Evolutionary conservation across 179 eudicot genomes (phyloP), one percentile per base, ranked within the genome.

Genomic region (Sideroxylon spinosum): DNA sequence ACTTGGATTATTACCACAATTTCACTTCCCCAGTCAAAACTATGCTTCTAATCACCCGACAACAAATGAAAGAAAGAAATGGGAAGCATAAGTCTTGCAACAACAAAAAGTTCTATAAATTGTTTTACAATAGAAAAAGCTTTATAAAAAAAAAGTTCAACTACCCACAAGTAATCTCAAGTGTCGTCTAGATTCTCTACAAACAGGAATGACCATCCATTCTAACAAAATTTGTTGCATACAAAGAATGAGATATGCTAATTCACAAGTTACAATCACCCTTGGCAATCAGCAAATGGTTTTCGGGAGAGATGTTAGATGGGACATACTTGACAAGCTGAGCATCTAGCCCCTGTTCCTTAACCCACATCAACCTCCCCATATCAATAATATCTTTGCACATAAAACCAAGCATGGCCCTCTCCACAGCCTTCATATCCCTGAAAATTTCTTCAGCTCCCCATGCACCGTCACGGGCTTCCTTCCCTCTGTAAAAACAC

Each of bases 321-420:
- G 99, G 95, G 16, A 91, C 97, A 83, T 91, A 95, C 85, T 90
- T 90, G 71, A 93, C 91, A 64, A 95, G 89, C 70, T 88, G 81
- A 74, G 93, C 89, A 76, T 86, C 85, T 49, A 91, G 76, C 20
- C 88, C 89, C 7, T 78, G 80, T 76, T 91, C 88, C 88, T 85
- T 90, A 22, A 90, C 65, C 99, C 98, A 95, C 88, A 87, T 87
- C 76, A 89, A 80, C 84, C 99, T 90, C 29, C 98, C 98, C 85
- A 84, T 87, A 78, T 95, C 99, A 29, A 95, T 92, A 37, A 95
- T 89, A 80, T 95, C 99, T 87, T 95, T 95, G 90, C 99, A 95
- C 97, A 89, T 93, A 80, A 88, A 95, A 17, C 99, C 99, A 63
- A 95, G 46, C 1, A 84, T 82, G 13, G 99, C 99, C 37, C 99